Base-by-base conservation (phyloP, 257 asterid genomes). In the Nicotiana noctiflora region DNA sequence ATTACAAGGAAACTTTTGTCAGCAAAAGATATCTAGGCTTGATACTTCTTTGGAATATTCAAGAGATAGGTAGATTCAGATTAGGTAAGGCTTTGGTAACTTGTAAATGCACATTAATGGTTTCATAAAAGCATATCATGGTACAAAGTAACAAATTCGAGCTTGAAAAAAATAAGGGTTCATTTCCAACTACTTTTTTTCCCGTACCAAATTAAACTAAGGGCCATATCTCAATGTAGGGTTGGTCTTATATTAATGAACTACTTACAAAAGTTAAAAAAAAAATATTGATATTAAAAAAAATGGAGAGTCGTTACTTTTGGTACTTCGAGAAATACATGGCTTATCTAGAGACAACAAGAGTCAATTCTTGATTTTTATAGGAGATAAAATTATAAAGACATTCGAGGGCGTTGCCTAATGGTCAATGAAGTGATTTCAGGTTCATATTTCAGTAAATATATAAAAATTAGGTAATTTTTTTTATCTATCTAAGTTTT, bases 401-500 rank as follows among this genome's bases (percentile, higher is more conserved):
- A 1, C 19, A 5, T 1, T 37, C 2, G 0, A 37, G 10, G 11
- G 3, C 2, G 12, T 40, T 0, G 3, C 49, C 3, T 37, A 37
- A 1, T 6, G 3, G 46, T 8, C 1, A 40, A 8, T 40, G 1
- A 40, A 40, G 49, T 8, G 1, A 0, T 40, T 3, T 40, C 3
- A 40, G 3, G 3, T 40, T 8, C 12, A 37, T 2, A 40, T 40
- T 6, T 0, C 0, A 8, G 0, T 8, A 2, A 3, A 40, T 0
- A 0, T 0, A 37, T 6, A 37, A 7, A 40, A 7, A 40, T 0
- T 40, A 40, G 0, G 3, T 40, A 0, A 40, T 8, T 40, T 40
- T 40, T 40, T 0, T 8, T 0, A 40, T 40, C 0, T 40, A 40
- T 40, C 3, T 0, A 40, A 40, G 0, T 0, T 0, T 6, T 40